Conservation (phyloP, 371 early-diverging fungal genomes). For the Mortierella sp. region DNA sequence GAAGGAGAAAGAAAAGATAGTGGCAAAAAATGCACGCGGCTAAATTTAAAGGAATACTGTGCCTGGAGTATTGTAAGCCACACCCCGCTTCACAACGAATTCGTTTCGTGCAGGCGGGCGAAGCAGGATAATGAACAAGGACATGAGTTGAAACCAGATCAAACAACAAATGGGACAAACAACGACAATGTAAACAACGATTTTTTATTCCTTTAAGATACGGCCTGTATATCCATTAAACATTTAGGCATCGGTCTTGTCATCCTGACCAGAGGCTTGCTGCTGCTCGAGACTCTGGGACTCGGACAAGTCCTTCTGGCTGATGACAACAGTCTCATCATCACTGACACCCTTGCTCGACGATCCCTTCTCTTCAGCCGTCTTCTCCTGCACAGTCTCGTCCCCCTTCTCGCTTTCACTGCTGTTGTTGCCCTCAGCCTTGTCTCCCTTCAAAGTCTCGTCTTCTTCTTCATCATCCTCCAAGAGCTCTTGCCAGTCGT, state of each 20-base stretch:
- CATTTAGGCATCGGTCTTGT: not conserved
- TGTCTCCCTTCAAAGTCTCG: not conserved
- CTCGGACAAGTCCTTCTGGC: slow-evolving; percentile 20
- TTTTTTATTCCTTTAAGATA: not conserved
- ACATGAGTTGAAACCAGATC: no score
- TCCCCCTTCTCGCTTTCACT: not conserved
- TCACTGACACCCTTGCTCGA: slow-evolving; percentile 34
- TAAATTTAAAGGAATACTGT: not conserved
- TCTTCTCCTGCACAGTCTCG: not conserved
- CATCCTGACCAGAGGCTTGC: not conserved
- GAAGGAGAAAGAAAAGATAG: not conserved
- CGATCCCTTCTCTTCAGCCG: not conserved
- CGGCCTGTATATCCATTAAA: not conserved
- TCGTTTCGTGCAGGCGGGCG: not conserved
- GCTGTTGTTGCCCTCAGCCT: not conserved
- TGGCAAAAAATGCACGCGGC: not conserved
- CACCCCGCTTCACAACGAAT: not conserved
- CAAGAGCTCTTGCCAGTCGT: slow-evolving; percentile 55
- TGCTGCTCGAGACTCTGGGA: not conserved
- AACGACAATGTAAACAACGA: not conserved
- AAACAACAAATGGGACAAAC: not conserved
- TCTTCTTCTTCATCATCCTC: slow-evolving; percentile 39
- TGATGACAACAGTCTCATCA: slow-evolving; percentile 36
- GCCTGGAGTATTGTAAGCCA: not conserved
- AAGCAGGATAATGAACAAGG: not conserved